A percentile compares a stretch with the other conserved stretches of the same genome.
phyloP scores from a whole-genome alignment of 2,329 filamentous ascomycete genomes.

The Dryadomyces quercus-mongolicae region DNA sequence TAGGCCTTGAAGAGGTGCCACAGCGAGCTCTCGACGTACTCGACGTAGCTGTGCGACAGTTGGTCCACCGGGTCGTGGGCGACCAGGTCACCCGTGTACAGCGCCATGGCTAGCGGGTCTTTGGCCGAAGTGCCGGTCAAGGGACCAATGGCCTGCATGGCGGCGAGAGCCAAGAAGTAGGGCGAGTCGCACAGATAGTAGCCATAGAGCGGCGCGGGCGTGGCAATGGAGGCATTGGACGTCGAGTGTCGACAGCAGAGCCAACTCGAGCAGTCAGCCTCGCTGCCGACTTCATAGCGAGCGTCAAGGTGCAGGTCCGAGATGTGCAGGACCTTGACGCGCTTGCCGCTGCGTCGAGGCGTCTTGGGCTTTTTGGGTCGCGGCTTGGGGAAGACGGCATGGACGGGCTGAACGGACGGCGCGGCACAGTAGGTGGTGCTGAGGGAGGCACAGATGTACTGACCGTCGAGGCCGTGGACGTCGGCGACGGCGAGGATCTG shows the following conservation, averaged over 20 bases:
- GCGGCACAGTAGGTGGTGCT: slow-evolving; percentile 32
- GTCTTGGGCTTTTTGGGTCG: slow-evolving; percentile 31
- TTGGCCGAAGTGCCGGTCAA: slow-evolving; percentile 39
- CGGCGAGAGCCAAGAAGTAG: slow-evolving; percentile 42
- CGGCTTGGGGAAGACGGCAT: slow-evolving; percentile 40
- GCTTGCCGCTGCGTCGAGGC: slow-evolving; percentile 36
- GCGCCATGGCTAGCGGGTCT: slow-evolving; percentile 36
- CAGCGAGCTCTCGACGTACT: slow-evolving; percentile 39
- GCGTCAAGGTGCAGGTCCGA: slow-evolving; percentile 47
- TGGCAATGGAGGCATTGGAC: slow-evolving; percentile 21
- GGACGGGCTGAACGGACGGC: slow-evolving; percentile 30
- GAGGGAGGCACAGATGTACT: slow-evolving; percentile 42
- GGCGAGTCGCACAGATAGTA: slow-evolving; percentile 45
- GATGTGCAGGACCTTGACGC: slow-evolving; percentile 45
- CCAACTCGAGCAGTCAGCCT: slow-evolving; percentile 42
- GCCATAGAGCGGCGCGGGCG: slow-evolving; percentile 41
- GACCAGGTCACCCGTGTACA: slow-evolving; percentile 49
- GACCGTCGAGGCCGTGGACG: slow-evolving; percentile 39
- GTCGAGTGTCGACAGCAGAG: slow-evolving; percentile 43
- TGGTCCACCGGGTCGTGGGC: slow-evolving; percentile 40
- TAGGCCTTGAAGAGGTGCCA: slow-evolving; percentile 44
- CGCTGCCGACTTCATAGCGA: slow-evolving; percentile 39
- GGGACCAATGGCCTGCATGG: slow-evolving; percentile 40
- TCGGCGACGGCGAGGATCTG: slow-evolving; percentile 42
- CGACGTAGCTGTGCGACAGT: slow-evolving; percentile 36